Conservation (phyloP, 352 stramenopile species). For the Blastocystis sp. region DNA sequence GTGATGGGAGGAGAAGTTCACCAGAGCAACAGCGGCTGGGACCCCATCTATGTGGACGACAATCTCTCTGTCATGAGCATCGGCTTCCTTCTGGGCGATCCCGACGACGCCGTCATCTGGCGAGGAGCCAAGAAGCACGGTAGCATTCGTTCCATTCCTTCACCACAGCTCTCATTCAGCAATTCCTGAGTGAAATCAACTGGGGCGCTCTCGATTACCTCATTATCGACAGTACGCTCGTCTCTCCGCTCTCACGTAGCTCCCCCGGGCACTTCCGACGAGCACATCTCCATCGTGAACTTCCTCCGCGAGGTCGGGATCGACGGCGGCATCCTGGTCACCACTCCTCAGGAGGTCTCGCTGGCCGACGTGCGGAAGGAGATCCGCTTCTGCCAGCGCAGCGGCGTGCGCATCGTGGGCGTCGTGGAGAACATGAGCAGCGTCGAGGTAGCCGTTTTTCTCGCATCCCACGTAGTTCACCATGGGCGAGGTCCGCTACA, state of each 20-base stretch:
- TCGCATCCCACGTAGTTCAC: conserved; percentile 55
- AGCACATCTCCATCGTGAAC: conserved; percentile 98
- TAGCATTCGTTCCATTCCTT: neutral
- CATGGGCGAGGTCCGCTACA: neutral
- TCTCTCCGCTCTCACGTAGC: neutral
- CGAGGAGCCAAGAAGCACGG: conserved; percentile 96
- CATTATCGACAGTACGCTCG: conserved; percentile 84
- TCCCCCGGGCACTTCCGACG: conserved; percentile 93
- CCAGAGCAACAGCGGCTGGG: conserved; percentile 93
- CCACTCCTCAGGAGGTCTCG: conserved; percentile 92
- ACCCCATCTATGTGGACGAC: conserved; percentile 91
- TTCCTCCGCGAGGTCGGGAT: conserved; percentile 87
- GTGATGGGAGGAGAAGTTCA: conserved; percentile 83
- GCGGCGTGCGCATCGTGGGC: conserved; percentile 70
- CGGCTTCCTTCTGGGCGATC: conserved; percentile 91
- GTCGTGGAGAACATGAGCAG: conserved; percentile 98
- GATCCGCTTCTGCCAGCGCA: conserved; percentile 98
- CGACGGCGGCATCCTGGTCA: conserved; percentile 87
- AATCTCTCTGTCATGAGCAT: conserved; percentile 98
- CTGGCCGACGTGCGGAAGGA: conserved; percentile 97
- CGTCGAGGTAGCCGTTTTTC: conserved; percentile 67
- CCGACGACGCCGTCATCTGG: conserved; percentile 97
- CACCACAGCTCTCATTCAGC: conserved; percentile 82
- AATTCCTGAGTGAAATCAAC: conserved; percentile 98
- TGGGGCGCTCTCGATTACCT: conserved; percentile 98